Evolutionary conservation across 2,329 filamentous ascomycete genomes (phyloP).

Genomic region (Chrysoporthe austroafricana): DNA sequence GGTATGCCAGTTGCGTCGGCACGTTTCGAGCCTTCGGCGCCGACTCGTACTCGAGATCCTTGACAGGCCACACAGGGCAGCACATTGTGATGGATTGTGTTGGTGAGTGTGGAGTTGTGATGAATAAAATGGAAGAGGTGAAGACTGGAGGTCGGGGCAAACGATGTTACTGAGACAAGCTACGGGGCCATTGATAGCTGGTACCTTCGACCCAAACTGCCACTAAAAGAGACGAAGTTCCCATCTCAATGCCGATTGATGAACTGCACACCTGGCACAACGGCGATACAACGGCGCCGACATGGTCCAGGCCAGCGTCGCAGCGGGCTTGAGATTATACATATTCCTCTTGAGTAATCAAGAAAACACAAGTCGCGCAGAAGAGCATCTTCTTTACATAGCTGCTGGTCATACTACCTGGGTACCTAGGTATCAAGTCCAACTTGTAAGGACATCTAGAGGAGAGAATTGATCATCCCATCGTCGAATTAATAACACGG

Average conservation of each 20-base stretch:
- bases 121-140: background rate
- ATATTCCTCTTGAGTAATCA: background rate
- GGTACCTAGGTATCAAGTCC: background rate
- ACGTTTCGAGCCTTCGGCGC: conserved; percentile 39
- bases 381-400: background rate
- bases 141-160: too few species aligned
- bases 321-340: background rate
- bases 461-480: background rate
- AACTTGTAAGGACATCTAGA: background rate
- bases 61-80: conserved; percentile 53
- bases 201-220: background rate
- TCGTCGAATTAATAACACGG: too few species aligned
- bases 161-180: too few species aligned
- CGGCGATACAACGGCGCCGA: too few species aligned
- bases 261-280: background rate
- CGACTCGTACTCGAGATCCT: conserved; percentile 52
- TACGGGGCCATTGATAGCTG: too few species aligned
- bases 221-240: background rate
- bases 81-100: conserved; percentile 47
- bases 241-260: background rate
- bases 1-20: conserved; percentile 33
- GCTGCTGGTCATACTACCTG: background rate
- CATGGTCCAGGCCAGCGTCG: too few species aligned
- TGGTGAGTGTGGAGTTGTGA: background rate
- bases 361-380: background rate